Evolutionary conservation across 1,139 yeast species (phyloP).

Genomic region (Magnusiomyces tetraspermus): DNA sequence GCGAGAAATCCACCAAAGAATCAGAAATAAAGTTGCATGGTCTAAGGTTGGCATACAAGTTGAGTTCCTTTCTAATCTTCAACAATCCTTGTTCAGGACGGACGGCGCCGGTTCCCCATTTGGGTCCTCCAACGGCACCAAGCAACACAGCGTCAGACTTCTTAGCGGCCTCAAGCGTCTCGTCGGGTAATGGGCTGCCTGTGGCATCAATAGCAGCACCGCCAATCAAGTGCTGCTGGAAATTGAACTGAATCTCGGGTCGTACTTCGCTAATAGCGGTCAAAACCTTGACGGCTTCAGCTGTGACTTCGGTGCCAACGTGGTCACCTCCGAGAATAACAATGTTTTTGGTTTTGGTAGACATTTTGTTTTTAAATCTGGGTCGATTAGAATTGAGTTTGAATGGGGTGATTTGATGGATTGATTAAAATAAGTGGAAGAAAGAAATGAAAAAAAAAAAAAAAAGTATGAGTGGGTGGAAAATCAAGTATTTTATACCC

Average conservation of each 20-base stretch:
- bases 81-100: constrained; percentile 74
- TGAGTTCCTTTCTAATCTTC: constrained; percentile 86
- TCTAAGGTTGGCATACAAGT: constrained; percentile 87
- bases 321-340: constrained; percentile 95
- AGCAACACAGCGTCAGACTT: constrained; percentile 83
- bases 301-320: constrained; percentile 83
- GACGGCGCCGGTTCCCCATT: constrained; percentile 79
- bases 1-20: constrained; percentile 71
- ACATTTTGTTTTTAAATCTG: constrained; percentile 6
- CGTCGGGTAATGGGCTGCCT: constrained; percentile 88
- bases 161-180: constrained; percentile 75
- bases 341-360: constrained; percentile 44
- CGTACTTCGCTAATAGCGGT: constrained; percentile 61
- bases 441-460: neutral
- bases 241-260: constrained; percentile 57
- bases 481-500: neutral
- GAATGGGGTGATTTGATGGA: neutral
- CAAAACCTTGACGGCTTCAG: constrained; percentile 85
- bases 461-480: neutral
- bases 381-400: neutral
- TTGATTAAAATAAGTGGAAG: neutral
- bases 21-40: constrained; percentile 96
- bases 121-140: constrained; percentile 99
- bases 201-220: constrained; percentile 98
- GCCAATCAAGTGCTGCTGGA: constrained; percentile 79